Base-by-base conservation (phyloP, 305 asterid species). In the Fraxinus baroniana region DNA sequence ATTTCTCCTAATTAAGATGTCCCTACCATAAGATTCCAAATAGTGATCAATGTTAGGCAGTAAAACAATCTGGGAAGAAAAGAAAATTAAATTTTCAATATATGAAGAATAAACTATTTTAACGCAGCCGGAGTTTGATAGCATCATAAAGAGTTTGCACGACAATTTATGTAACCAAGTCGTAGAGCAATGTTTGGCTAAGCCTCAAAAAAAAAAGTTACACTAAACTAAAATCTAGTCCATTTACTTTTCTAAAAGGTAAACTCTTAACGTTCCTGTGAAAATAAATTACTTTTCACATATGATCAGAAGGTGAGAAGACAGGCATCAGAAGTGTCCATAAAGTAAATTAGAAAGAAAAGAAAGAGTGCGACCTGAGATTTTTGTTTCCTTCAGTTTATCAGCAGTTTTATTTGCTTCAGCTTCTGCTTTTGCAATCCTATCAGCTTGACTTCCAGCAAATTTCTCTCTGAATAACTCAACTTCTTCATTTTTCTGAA, bases 401-500 rank as follows among this genome's bases (percentile, higher is more conserved):
- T 89, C 96, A 46, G 90, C 83, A 41, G 93, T 70, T 78, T 92
- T 87, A 55, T 91, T 89, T 33, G 95, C 91, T 82, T 91, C 60
- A 49, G 20, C 60, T 46, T 46, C 55, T 46, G 55, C 55, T 49
- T 49, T 49, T 3, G 60, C 60, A 49, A 49, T 49, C 60, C 60
- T 49, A 15, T 49, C 60, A 49, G 20, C 60, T 49, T 49, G 60
- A 49, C 98, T 96, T 84, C 99, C 98, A 82, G 98, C 92, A 88
- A 89, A 96, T 84, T 90, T 91, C 74, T 83, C 86, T 77, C 95
- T 87, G 82, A 83, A 92, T 79, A 64, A 83, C 44, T 83, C 94
- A 55, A 92, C 93, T 75, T 94, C 98, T 62, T 93, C 97, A 41
- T 91, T 94, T 88, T 88, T 90, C 98, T 94, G 93, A 87, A 90